Conservation (phyloP, 495 filamentous ascomycete genomes). For the Ramalina peruviana region DNA sequence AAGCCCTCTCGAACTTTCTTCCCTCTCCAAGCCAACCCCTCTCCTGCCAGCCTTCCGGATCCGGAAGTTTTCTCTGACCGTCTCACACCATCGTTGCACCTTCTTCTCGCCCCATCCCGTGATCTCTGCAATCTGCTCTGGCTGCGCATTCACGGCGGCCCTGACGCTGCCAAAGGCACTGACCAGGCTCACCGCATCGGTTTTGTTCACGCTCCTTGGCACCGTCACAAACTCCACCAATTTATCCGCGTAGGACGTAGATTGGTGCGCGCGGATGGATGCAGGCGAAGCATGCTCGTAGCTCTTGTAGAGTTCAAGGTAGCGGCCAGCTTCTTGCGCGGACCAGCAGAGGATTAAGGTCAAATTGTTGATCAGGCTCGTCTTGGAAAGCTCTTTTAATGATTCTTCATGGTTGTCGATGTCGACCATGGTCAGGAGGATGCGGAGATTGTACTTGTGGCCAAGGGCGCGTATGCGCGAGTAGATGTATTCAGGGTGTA, state of each 20-base stretch:
- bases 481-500: slow-evolving; percentile 98
- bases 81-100: slow-evolving; percentile 66
- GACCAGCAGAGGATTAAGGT: slow-evolving; percentile 90
- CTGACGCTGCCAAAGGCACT: slow-evolving; percentile 76
- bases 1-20: slow-evolving; percentile 14
- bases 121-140: slow-evolving; percentile 69
- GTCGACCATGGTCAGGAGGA: slow-evolving; percentile 84
- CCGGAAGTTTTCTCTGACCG: slow-evolving; percentile 72
- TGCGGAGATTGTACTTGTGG: slow-evolving; percentile 68
- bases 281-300: slow-evolving; percentile 75
- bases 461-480: slow-evolving; percentile 68
- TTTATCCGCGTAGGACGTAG: slow-evolving; percentile 68
- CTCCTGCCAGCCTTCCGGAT: slow-evolving; percentile 52
- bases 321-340: slow-evolving; percentile 80
- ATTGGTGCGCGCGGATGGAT: slow-evolving; percentile 69
- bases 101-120: slow-evolving; percentile 94
- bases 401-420: slow-evolving; percentile 73
- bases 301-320: slow-evolving; percentile 85
- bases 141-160: slow-evolving; percentile 72
- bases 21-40: slow-evolving; percentile 21
- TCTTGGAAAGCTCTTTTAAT: slow-evolving; percentile 74
- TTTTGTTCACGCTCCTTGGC: slow-evolving; percentile 82
- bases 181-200: slow-evolving; percentile 77
- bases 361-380: slow-evolving; percentile 77
- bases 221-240: slow-evolving; percentile 89